Conservation (phyloP, 2,329 filamentous ascomycete genomes). For the Paracoccidioides lutzii region DNA sequence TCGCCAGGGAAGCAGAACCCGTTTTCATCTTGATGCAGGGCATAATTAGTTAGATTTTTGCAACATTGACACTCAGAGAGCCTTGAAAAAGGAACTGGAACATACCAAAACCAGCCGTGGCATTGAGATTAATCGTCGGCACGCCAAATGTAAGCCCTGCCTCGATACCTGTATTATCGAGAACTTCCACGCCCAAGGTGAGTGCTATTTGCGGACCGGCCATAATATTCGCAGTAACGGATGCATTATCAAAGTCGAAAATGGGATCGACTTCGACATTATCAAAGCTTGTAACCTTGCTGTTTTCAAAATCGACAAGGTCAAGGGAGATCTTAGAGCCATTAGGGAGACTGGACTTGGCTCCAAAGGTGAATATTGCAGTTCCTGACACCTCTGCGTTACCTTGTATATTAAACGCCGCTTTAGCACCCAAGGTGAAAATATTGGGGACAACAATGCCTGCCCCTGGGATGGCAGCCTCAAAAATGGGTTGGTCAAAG, state of each 20-base stretch:
- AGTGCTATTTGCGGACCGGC: constrained; percentile 16
- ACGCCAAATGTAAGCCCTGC: constrained; percentile 7
- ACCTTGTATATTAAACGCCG: constrained; percentile 15
- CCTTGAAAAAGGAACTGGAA: background rate
- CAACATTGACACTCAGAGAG: background rate
- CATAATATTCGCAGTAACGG: constrained; percentile 12
- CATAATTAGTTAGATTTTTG: background rate
- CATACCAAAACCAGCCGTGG: constrained; percentile 10
- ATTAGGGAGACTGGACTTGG: constrained; percentile 14
- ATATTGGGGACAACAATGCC: constrained; percentile 16
- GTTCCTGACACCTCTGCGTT: constrained; percentile 12
- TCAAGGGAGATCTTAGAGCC: constrained; percentile 14
- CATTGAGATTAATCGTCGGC: constrained; percentile 7
- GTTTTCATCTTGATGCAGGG: constrained; percentile 4
- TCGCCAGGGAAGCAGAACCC: constrained; percentile 9
- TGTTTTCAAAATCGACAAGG: constrained; percentile 14
- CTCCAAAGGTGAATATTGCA: constrained; percentile 16
- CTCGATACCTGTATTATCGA: constrained; percentile 7
- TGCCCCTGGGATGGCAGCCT: constrained; percentile 13
- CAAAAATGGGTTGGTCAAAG: constrained; percentile 10
- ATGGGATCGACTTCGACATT: constrained; percentile 12
- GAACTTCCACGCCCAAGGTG: constrained; percentile 17
- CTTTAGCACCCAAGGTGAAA: constrained; percentile 16
- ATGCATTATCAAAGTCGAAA: constrained; percentile 15
- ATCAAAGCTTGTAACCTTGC: constrained; percentile 16